These are phyloP conservation scores for Sinapis alba DNA, from an alignment of 441 rosid species.

Conservation along the genomic window DNA sequence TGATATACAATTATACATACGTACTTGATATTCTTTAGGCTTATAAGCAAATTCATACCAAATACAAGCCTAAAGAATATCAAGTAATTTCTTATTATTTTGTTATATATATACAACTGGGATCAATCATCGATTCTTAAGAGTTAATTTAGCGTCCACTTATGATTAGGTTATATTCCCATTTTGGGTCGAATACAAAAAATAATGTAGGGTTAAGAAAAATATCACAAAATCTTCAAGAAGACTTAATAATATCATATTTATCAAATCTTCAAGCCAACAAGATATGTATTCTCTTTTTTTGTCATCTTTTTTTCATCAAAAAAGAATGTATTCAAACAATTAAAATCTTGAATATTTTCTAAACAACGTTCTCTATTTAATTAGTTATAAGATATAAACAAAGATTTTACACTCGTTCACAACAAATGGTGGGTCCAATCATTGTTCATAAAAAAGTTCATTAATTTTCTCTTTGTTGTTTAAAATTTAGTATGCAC, in stretches of 20 bases:
- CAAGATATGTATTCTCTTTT: no score
- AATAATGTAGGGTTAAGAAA: neutral
- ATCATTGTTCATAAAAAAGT: slow-evolving; percentile 2
- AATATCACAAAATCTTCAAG: neutral
- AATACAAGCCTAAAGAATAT: neutral
- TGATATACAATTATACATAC: neutral
- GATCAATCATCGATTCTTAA: neutral
- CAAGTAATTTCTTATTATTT: neutral
- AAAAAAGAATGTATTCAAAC: no score
- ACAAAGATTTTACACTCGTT: slow-evolving; percentile 2
- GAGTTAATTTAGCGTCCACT: neutral
- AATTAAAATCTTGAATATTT: slow-evolving; percentile 1
- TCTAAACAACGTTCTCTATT: neutral
- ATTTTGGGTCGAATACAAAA: neutral
- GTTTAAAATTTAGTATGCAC: slow-evolving; percentile 8
- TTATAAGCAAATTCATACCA: neutral
- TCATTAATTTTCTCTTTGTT: neutral
- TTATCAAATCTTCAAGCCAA: no score
- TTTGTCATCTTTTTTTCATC: no score
- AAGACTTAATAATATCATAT: slow-evolving; percentile 7
- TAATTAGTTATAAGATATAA: slow-evolving; percentile 13
- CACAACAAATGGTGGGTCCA: neutral
- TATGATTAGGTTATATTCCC: slow-evolving; percentile 1
- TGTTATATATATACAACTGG: neutral
- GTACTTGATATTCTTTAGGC: no score